Base-by-base conservation (phyloP, 345 rosid species). In the Eucalyptus globulus region DNA sequence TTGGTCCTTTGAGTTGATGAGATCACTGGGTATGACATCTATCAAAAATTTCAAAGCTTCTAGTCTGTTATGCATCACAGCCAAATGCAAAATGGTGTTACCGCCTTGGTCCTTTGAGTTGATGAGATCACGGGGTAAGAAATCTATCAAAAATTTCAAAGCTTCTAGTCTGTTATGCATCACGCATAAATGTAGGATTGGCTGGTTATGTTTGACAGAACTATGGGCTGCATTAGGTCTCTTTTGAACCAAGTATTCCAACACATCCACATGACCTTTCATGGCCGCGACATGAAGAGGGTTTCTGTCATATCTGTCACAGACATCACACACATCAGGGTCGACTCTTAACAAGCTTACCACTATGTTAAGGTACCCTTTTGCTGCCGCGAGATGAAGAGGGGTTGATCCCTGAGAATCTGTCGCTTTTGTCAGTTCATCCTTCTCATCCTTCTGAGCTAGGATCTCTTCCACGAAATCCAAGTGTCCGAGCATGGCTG, bases 311-410 rank as follows among this genome's bases (percentile, higher is more conserved):
- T 91, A 88, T 80, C 31, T 80, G 14, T 89, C 90, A 9, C 7
- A 24, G 5, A 58, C 45, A 15, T 69, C 19, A n/a, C 93, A 88
- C 4, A 65, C 31, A 10, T 85, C 88, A 2, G 50, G 14, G 31
- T 4, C 6, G 5, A 58, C 58, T 7, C 11, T 11, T 31, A 91
- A n/a, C 87, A 90, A 40, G n/a, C 44, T 51, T 17, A n/a, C 19
- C 17, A 88, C 91, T 3, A 91, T 81, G 27, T 85, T 53, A 8
- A 5, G 22, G 37, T 54, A 89, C 47, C 91, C 86, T 87, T 88
- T 89, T 37, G 89, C 90, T 10, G 86, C 86, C 2, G 40, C 88
- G 4, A 88, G 87, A 89, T 91, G 92, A 87, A 91, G 91, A 87
- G 90, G 89, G 40, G 40, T 37, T 37, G 40, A 37, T 37, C 40